Conservation (phyloP, 352 stramenopile species). For the Globisporangium alternatum region DNA sequence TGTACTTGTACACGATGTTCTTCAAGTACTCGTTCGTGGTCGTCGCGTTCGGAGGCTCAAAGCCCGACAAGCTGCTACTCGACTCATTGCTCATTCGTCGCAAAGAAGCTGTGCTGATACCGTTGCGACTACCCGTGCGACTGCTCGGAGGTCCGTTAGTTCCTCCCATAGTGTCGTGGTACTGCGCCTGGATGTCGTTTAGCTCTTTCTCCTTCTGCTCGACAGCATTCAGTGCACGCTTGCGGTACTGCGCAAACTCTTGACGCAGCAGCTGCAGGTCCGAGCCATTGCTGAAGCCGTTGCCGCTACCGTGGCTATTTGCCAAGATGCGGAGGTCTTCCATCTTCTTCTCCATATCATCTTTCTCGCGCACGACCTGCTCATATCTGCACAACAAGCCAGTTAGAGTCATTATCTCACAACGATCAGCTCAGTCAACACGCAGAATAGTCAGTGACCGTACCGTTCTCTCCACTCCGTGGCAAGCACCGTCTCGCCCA, state of each 20-base stretch:
- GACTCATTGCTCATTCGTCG: constrained; percentile 78
- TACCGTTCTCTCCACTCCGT: constrained; percentile 84
- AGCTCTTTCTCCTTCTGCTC: constrained; percentile 84
- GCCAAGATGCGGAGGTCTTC: constrained; percentile 51
- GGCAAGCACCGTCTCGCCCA: constrained; percentile 80
- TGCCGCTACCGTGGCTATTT: constrained; percentile 27
- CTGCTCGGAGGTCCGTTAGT: constrained; percentile 30
- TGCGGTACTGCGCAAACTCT: constrained; percentile 79
- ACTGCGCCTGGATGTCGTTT: constrained; percentile 62
- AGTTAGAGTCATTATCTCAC: too few relatives aligned
- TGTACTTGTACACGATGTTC: constrained; percentile 92
- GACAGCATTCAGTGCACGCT: constrained; percentile 70
- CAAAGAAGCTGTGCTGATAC: constrained; percentile 27
- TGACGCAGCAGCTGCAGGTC: constrained; percentile 68
- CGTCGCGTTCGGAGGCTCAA: constrained; percentile 76
- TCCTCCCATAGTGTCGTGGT: constrained; percentile 36
- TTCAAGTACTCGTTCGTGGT: constrained; percentile 89
- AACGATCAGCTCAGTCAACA: too few relatives aligned
- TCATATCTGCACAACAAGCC: constrained; percentile 46
- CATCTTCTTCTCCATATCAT: constrained; percentile 73
- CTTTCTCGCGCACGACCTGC: constrained; percentile 68
- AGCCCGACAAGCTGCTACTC: constrained; percentile 75
- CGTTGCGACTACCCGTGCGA: constrained; percentile 42
- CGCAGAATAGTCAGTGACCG: neutral
- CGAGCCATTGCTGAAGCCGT: constrained; percentile 26